phyloP scores from a whole-genome alignment of 768 basidiomycete genomes.

The Cystofilobasidium macerans region DNA sequence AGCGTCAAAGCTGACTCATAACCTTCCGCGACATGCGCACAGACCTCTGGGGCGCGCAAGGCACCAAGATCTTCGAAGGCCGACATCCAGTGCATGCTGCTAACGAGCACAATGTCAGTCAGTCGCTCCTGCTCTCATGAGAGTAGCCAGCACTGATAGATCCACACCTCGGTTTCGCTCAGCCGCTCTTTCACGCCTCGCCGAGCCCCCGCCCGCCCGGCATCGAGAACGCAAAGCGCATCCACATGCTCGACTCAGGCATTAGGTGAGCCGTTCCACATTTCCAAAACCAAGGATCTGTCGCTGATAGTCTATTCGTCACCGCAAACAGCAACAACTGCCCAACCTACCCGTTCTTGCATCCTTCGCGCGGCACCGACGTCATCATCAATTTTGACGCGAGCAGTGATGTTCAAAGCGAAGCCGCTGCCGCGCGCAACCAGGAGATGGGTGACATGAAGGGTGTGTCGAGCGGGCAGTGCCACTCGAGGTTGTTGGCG shows the following conservation, averaged over 20 bases:
- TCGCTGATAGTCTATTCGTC: too few relatives aligned
- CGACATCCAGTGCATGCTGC: constrained; percentile 26
- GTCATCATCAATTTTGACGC: constrained; percentile 28
- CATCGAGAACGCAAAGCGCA: constrained; percentile 24
- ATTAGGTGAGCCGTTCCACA: constrained; percentile 6
- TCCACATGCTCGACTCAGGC: constrained; percentile 20
- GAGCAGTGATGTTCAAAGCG: constrained; percentile 9
- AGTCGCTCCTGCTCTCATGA: not conserved
- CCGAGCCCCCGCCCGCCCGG: constrained; percentile 20
- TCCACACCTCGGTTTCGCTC: too few relatives aligned
- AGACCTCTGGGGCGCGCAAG: constrained; percentile 23
- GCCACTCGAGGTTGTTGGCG: too few relatives aligned
- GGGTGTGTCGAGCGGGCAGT: not conserved
- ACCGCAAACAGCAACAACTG: constrained; percentile 27
- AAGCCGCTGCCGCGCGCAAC: constrained; percentile 19
- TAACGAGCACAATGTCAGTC: constrained; percentile 24
- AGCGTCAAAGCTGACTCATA: too few relatives aligned
- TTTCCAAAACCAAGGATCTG: too few relatives aligned
- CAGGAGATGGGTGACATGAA: constrained; percentile 27
- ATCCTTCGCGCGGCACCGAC: constrained; percentile 23
- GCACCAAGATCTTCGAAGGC: constrained; percentile 25
- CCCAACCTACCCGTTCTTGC: constrained; percentile 27
- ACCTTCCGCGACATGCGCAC: not conserved
- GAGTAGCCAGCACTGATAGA: too few relatives aligned
- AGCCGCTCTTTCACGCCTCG: constrained; percentile 23